Evolutionary conservation across 306 rosid species (phyloP), one percentile per base, ranked within the genome.

Genomic region (Ceratonia siliqua): DNA sequence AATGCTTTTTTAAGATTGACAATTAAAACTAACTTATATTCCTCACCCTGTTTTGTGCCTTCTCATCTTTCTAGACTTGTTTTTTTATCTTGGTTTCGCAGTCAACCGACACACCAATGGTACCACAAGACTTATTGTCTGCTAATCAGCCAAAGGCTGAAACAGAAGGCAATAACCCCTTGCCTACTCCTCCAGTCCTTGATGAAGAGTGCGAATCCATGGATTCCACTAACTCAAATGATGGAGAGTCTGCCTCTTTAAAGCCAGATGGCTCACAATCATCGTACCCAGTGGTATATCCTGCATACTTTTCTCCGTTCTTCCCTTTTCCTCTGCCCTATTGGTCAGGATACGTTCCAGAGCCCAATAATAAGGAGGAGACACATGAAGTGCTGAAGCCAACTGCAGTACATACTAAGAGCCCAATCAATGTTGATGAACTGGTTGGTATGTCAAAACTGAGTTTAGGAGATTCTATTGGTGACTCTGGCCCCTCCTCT

Each of bases 181-280:
- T 88, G 89, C 91, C 91, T 70, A 88, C 85, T 57, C 87, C 96
- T 74, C 94, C 96, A 27, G 79, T 90, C 48, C 83, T 92, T 18
- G 97, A 92, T 2, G 96, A 94, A 86, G 98, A 92, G 75, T 90
- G 96, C 0, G 99, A 94, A 81, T 94, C 97, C 63, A 90, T 94
- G 99, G 93, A 90, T 64, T 94, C 99, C 41, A 83, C 87, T 27
- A 91, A 91, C 86, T 92, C 99, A 75, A 92, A 86, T 49, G 96
- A 94, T 21, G 96, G 97, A 82, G 98, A 94, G 7, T 65, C 86
- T 65, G 77, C 79, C 24, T 78, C 91, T 45, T 70, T 82, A 33
- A 81, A 80, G 64, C 85, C 84, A 3, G 89, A 92, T 11, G 84
- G 35, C 62, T 71, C 84, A 32, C 89, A 81, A 52, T 8, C 92